These are phyloP conservation scores for Carex parvula DNA, from an alignment of 176 grass and related monocot genomes.

Conservation along the genomic window DNA sequence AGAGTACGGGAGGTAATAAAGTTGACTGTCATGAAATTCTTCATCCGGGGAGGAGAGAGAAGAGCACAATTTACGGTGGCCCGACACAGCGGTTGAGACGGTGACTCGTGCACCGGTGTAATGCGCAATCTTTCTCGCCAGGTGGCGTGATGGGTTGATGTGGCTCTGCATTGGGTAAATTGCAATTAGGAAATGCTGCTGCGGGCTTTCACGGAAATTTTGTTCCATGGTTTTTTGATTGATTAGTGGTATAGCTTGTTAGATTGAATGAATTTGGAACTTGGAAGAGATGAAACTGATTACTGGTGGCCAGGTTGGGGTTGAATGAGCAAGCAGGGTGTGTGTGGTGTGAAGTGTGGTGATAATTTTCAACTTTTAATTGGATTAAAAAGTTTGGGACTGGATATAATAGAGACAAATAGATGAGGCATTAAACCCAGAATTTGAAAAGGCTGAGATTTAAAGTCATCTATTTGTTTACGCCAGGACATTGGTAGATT, in stretches of 20 bases:
- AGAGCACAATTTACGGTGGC: slow-evolving; percentile 45
- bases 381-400: background rate
- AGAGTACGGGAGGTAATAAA: slow-evolving; percentile 45
- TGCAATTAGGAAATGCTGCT: slow-evolving; percentile 53
- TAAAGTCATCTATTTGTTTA: background rate
- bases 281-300: background rate
- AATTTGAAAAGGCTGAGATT: background rate
- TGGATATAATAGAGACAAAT: background rate
- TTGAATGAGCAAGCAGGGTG: background rate
- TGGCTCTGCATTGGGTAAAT: slow-evolving; percentile 52
- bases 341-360: background rate
- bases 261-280: background rate
- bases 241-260: background rate
- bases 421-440: background rate
- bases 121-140: slow-evolving; percentile 35
- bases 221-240: slow-evolving; percentile 17
- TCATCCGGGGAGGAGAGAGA: background rate
- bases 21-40: slow-evolving; percentile 25
- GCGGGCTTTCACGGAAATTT: background rate
- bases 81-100: slow-evolving; percentile 46
- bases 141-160: slow-evolving; percentile 62
- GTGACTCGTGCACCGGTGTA: slow-evolving; percentile 38
- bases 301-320: background rate
- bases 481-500: too few relatives aligned
- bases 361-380: background rate